Conservation (phyloP, 2,329 filamentous ascomycete genomes). For the Zelopaecilomyces penicillatus region DNA sequence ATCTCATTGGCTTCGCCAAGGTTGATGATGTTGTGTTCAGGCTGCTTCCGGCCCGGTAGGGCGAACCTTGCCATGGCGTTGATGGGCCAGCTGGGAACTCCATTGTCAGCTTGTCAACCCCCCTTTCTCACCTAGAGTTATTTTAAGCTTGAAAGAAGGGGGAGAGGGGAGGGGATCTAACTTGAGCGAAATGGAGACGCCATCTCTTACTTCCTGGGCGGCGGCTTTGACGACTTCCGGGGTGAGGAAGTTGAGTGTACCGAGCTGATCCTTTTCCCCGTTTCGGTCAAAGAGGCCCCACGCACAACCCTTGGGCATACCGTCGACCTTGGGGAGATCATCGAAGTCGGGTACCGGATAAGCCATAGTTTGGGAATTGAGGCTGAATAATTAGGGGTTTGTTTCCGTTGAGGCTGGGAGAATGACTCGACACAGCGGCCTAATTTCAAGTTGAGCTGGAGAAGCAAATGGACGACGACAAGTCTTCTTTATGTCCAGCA, state of each 20-base stretch:
- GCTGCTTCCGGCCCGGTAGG: conserved; percentile 24
- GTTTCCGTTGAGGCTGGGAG: too few relatives aligned
- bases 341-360: conserved; percentile 35
- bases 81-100: conserved; percentile 30
- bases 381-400: too few relatives aligned
- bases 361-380: too few relatives aligned
- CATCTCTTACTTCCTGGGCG: conserved; percentile 20
- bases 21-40: conserved; percentile 28
- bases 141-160: not conserved
- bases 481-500: too few relatives aligned
- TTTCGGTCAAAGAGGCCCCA: conserved; percentile 42
- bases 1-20: conserved; percentile 19
- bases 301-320: conserved; percentile 39
- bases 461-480: too few relatives aligned
- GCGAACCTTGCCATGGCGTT: conserved; percentile 29
- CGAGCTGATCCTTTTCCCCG: conserved; percentile 40
- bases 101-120: too few relatives aligned
- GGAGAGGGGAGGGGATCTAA: conserved; percentile 15
- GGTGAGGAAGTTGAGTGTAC: conserved; percentile 46
- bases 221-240: conserved; percentile 26
- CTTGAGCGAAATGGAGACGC: conserved; percentile 46
- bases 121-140: not conserved
- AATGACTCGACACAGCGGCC: too few relatives aligned
- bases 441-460: too few relatives aligned
- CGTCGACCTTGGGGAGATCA: conserved; percentile 30